Evolutionary conservation across 2,329 filamentous ascomycete genomes (phyloP).

Genomic region (Aspergillus sp.): DNA sequence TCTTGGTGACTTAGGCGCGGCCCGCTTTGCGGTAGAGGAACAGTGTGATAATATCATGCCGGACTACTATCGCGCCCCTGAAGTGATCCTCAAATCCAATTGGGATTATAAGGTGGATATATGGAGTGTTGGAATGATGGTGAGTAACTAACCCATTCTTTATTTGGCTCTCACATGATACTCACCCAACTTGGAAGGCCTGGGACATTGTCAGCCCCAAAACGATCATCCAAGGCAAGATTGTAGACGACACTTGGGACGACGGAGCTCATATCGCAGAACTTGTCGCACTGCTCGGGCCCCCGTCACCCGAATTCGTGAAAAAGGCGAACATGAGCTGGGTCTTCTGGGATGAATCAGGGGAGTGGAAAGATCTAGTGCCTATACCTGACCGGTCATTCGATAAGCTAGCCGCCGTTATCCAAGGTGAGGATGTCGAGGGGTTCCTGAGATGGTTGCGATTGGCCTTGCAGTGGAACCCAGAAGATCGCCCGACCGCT

Average conservation of each 20-base stretch:
- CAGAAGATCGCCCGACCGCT: constrained; percentile 29
- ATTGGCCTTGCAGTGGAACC: constrained; percentile 32
- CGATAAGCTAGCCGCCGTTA: constrained; percentile 21
- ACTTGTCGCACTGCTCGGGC: constrained; percentile 23
- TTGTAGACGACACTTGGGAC: constrained; percentile 23
- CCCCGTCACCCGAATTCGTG: constrained; percentile 19
- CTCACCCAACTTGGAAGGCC: neutral
- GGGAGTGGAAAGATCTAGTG: constrained; percentile 22
- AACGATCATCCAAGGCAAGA: constrained; percentile 14
- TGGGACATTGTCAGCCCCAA: constrained; percentile 5
- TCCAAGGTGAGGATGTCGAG: constrained; percentile 28
- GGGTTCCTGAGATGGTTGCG: constrained; percentile 29
- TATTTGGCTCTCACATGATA: neutral
- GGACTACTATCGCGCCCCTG: constrained; percentile 20
- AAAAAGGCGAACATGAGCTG: constrained; percentile 17
- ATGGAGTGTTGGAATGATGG: constrained; percentile 51
- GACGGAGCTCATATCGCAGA: constrained; percentile 28
- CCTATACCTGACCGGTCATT: constrained; percentile 22
- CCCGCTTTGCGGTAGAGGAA: constrained; percentile 1
- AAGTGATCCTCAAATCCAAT: constrained; percentile 45
- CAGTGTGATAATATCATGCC: constrained; percentile 26
- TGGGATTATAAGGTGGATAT: constrained; percentile 51
- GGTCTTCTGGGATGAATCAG: constrained; percentile 27
- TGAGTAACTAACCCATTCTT: constrained; percentile 23
- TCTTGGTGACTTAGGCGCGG: constrained; percentile 4